Percentiles rank a stretch among this genome's conserved stretches.
Conservation (phyloP, 768 basidiomycete species). For the Dictyophora rubrovolvata region DNA sequence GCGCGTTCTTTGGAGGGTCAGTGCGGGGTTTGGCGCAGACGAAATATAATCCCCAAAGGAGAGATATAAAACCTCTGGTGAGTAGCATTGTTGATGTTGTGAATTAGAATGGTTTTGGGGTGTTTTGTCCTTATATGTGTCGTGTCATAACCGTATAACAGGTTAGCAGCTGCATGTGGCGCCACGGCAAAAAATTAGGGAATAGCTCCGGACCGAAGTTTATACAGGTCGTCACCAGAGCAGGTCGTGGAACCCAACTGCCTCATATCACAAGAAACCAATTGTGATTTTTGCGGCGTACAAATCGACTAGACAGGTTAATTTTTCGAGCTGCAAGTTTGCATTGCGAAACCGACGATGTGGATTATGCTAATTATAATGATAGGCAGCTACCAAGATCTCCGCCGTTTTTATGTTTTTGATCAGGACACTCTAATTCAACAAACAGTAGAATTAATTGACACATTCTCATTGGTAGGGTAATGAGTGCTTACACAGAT, state of each 20-base stretch:
- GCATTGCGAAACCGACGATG: too few species aligned
- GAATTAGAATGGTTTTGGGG: background rate
- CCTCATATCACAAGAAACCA: background rate
- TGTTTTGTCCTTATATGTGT: background rate
- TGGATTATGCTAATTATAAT: too few species aligned
- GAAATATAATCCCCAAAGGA: background rate
- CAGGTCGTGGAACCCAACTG: background rate
- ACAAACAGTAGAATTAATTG: too few species aligned
- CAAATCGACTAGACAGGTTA: background rate
- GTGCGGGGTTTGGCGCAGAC: conserved; percentile 23
- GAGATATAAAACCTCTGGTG: background rate
- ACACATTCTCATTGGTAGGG: too few species aligned
- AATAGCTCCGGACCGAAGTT: background rate
- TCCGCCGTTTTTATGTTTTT: too few species aligned
- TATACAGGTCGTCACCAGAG: background rate
- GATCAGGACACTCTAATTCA: too few species aligned
- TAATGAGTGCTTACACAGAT: too few species aligned
- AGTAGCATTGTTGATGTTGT: background rate
- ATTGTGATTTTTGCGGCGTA: background rate
- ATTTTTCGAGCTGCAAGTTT: too few species aligned
- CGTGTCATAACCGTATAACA: too few species aligned
- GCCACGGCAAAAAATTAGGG: background rate
- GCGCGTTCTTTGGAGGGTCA: conserved; percentile 32
- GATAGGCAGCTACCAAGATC: too few species aligned
- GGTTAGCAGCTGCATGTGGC: background rate